Evolutionary conservation across 352 stramenopile genomes (phyloP).

Genomic region (Pythium insidiosum): DNA sequence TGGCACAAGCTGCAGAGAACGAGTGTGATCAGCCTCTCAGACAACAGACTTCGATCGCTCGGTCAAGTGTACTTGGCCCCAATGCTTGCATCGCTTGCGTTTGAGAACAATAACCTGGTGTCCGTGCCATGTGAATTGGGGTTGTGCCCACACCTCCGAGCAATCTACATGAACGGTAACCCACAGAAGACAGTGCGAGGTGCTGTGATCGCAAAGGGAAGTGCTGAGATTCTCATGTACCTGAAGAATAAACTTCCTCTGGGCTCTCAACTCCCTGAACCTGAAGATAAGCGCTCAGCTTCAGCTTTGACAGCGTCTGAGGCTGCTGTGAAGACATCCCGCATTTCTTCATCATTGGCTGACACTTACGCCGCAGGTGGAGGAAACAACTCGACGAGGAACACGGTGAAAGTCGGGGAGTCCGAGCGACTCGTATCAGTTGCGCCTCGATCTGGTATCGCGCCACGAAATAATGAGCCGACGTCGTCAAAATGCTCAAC

Average conservation of each 20-base stretch:
- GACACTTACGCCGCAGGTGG: too few species aligned
- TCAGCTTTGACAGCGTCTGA: too few species aligned
- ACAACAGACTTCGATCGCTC: conserved; percentile 70
- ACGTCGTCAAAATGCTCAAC: too few species aligned
- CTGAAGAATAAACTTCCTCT: conserved; percentile 75
- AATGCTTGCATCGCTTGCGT: conserved; percentile 54
- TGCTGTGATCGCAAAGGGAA: conserved; percentile 68
- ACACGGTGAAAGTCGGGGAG: too few species aligned
- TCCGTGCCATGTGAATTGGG: conserved; percentile 55
- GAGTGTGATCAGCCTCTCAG: conserved; percentile 59
- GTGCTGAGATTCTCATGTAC: conserved; percentile 56
- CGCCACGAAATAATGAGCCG: too few species aligned
- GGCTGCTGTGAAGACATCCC: too few species aligned
- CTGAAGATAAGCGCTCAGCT: too few species aligned
- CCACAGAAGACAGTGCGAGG: conserved; percentile 74
- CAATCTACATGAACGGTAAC: conserved; percentile 82
- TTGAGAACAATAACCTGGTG: conserved; percentile 81
- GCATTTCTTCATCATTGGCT: too few species aligned
- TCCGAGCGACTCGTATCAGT: too few species aligned
- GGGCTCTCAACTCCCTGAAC: conserved; percentile 19
- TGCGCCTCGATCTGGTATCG: too few species aligned
- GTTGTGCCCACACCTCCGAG: conserved; percentile 47
- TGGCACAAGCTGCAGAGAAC: conserved; percentile 37
- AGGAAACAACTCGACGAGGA: too few species aligned
- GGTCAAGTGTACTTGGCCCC: conserved; percentile 54